Conservation (phyloP, 2,329 filamentous ascomycete species). For the Neoscytalidium dimidiatum region DNA sequence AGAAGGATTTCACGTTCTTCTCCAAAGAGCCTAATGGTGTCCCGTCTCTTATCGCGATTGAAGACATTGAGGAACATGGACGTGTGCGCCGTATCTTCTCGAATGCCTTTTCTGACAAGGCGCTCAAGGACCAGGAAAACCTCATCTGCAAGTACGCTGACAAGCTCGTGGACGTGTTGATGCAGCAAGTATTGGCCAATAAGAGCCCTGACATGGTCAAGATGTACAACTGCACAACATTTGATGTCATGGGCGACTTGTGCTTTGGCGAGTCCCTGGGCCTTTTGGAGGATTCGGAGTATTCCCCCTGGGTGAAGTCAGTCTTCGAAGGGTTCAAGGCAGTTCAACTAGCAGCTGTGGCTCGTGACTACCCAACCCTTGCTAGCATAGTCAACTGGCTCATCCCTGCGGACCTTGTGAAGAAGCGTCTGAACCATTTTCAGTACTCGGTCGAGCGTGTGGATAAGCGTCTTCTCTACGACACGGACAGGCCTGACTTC, state of each 20-base stretch:
- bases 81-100: conserved; percentile 41
- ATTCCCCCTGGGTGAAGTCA: conserved; percentile 32
- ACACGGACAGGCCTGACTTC: background rate
- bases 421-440: background rate
- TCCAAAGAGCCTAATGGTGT: conserved; percentile 25
- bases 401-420: background rate
- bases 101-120: conserved; percentile 43
- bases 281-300: conserved; percentile 23
- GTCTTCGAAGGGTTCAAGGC: conserved; percentile 30
- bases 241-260: conserved; percentile 30
- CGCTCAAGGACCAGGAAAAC: conserved; percentile 41
- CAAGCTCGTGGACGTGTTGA: conserved; percentile 34
- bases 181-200: conserved; percentile 27
- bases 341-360: background rate
- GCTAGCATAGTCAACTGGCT: background rate
- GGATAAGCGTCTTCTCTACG: background rate
- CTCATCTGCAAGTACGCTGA: conserved; percentile 43
- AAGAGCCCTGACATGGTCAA: conserved; percentile 32
- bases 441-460: background rate
- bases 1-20: conserved; percentile 14
- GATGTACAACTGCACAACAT: conserved; percentile 31
- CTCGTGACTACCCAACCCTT: background rate
- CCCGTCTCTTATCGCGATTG: conserved; percentile 30
- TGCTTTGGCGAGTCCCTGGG: conserved; percentile 27
- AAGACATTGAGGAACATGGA: conserved; percentile 42